phyloP scores from a whole-genome alignment of 371 early-diverging fungal species.

The Mucor indicus region DNA sequence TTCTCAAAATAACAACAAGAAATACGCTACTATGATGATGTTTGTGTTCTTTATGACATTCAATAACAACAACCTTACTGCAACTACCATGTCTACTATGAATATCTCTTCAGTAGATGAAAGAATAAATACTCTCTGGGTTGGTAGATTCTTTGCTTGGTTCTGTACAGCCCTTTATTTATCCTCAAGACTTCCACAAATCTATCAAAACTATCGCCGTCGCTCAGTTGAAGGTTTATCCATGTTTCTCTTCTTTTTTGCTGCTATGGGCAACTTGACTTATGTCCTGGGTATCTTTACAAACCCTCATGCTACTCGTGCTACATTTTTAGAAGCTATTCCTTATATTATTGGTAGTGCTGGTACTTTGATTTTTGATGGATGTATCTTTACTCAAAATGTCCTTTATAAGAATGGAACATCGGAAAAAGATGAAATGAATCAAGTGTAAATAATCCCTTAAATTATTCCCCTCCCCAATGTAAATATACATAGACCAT shows the following conservation, averaged over 20 bases:
- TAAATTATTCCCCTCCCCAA: no score
- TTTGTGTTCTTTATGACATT: slow-evolving; percentile 8
- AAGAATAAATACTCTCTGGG: slow-evolving; percentile 18
- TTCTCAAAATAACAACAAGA: slow-evolving; percentile 5
- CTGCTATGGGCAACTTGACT: slow-evolving; percentile 68
- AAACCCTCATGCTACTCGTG: slow-evolving; percentile 47
- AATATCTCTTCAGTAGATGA: background rate
- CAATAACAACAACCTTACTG: background rate
- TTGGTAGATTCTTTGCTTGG: slow-evolving; percentile 70
- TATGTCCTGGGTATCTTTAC: slow-evolving; percentile 65
- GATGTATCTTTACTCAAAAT: slow-evolving; percentile 63
- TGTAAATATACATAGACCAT: no score
- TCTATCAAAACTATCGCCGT: slow-evolving; percentile 57
- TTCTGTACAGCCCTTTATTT: slow-evolving; percentile 66
- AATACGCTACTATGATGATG: slow-evolving; percentile 17
- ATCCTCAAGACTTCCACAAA: slow-evolving; percentile 67
- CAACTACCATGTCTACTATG: background rate
- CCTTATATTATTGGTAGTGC: slow-evolving; percentile 70
- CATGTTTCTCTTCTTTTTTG: slow-evolving; percentile 68
- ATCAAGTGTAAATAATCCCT: no score
- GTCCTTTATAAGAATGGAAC: slow-evolving; percentile 2
- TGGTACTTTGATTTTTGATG: slow-evolving; percentile 66
- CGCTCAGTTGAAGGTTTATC: slow-evolving; percentile 66
- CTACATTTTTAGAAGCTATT: slow-evolving; percentile 46
- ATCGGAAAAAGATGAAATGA: background rate